Base-by-base conservation (phyloP, 1,284 basidiomycete genomes). In the Cerioporus squamosus region DNA sequence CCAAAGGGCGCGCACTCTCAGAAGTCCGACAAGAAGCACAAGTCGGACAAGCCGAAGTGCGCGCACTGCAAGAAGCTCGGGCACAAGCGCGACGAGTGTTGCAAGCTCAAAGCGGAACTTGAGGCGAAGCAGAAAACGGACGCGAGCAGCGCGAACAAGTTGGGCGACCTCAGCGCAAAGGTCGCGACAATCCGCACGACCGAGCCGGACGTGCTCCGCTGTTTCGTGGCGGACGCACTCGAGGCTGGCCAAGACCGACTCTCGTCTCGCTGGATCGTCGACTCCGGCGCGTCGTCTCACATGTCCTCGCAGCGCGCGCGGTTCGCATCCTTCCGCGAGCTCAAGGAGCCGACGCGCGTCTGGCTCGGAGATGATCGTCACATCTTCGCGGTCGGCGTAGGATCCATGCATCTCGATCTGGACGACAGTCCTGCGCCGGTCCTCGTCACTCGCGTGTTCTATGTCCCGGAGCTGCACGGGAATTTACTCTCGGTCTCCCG, bases 401-500 rank as follows among this genome's bases (percentile, higher is more conserved):
- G 44, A 1, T 29, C 26, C 2, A 29, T 29, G 26, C 3, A 29
- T 1, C 26, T 29, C 26, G 26, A 29, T 9, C 3, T 29, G 2
- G 3, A 29, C 26, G 26, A 29, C 26, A 2, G 3, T 9, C 26
- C 2, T 1, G 26, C 26, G 1, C 26, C 26, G 9, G 26, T 29
- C 26, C 26, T 29, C 26, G 3, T 3, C 26, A 2, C 26, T 2
- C 26, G 26, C 26, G 26, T 29, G 2, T 29, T 29, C 26, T 3
- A 29, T 3, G 26, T 29, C 3, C 26, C 26, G 26, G n/a, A 29
- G 3, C 26, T 29, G 1, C 26, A 29, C 26, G 26, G 26, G 6
- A 68, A 70, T 51, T 58, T 70, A n/a, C 57, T 71, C 20, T 70
- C 67, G 0, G 54, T 68, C 12, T 53, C 62, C 4, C 46, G 54